These are phyloP conservation scores for Cladosporium sp. DNA, from an alignment of 2,329 filamentous ascomycete genomes.

Conservation along the genomic window DNA sequence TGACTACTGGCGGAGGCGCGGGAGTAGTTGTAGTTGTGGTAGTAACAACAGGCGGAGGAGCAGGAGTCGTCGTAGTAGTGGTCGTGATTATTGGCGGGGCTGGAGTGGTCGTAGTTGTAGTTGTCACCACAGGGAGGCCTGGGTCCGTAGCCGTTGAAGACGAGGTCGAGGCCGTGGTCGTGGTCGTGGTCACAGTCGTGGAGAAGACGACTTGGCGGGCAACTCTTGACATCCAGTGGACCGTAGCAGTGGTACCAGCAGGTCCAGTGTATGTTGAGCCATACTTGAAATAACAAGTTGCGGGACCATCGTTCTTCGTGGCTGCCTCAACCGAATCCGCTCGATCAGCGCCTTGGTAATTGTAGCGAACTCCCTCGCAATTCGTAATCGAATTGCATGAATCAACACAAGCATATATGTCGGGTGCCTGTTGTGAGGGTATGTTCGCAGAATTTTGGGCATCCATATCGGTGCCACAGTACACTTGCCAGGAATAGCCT, in stretches of 20 bases:
- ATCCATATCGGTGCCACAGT: not conserved
- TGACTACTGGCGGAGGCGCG: not conserved
- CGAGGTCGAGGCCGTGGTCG: too few relatives aligned
- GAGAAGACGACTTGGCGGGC: not conserved
- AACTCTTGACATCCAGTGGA: not conserved
- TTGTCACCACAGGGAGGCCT: not conserved
- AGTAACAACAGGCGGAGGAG: not conserved
- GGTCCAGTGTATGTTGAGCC: not conserved
- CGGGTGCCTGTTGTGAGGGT: not conserved
- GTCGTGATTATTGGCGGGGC: not conserved
- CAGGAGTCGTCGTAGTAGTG: not conserved
- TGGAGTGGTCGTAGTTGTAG: not conserved
- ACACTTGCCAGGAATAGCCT: not conserved
- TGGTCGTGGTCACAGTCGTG: not conserved
- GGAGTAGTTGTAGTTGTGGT: not conserved
- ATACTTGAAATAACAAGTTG: too few relatives aligned
- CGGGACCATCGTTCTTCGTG: too few relatives aligned
- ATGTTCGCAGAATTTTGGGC: not conserved
- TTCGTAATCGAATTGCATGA: not conserved
- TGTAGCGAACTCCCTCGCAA: not conserved
- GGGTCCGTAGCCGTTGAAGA: too few relatives aligned
- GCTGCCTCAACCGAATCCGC: too few relatives aligned
- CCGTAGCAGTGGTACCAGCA: not conserved
- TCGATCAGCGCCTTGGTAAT: not conserved
- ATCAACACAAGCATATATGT: not conserved